A percentile compares a stretch with the other conserved stretches of the same genome.
phyloP scores from a whole-genome alignment of 257 asterid genomes.

The Solanum stenotomum region DNA sequence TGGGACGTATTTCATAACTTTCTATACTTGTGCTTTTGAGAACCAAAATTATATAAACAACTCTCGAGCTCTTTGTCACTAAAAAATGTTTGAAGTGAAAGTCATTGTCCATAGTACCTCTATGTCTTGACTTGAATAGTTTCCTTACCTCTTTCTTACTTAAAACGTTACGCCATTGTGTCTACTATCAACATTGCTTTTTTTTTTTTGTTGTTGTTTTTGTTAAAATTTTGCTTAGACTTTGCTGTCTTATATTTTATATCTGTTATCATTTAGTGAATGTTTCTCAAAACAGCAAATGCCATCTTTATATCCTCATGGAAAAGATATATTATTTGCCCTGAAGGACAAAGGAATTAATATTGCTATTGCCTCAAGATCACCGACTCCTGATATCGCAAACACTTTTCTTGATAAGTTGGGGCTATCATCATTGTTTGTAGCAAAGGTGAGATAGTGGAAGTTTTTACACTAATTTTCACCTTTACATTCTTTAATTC shows the following conservation, averaged over 20 bases:
- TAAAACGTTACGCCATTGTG: neutral
- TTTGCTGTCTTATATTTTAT: neutral
- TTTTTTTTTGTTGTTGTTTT: neutral
- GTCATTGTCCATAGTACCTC: neutral
- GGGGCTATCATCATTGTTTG: conserved; percentile 71
- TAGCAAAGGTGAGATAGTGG: conserved; percentile 47
- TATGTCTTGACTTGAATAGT: neutral
- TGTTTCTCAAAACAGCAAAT: conserved; percentile 33
- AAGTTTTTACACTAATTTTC: neutral
- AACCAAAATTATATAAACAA: neutral
- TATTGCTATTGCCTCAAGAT: conserved; percentile 37
- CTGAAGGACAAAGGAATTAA: conserved; percentile 29
- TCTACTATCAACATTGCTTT: neutral
- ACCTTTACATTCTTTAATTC: neutral
- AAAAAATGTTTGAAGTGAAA: neutral
- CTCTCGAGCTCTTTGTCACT: neutral
- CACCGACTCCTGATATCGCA: conserved; percentile 71
- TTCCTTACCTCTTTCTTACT: neutral
- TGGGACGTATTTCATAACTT: neutral
- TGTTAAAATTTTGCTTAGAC: neutral
- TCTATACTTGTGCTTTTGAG: neutral
- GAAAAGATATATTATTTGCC: conserved; percentile 27
- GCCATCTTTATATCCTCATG: conserved; percentile 30
- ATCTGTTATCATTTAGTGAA: conserved; percentile 32
- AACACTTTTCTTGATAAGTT: conserved; percentile 60